A percentile compares a stretch with the other conserved stretches of the same genome.
Conservation (phyloP, 768 basidiomycete species). For the Xanthoconium purpureum region DNA sequence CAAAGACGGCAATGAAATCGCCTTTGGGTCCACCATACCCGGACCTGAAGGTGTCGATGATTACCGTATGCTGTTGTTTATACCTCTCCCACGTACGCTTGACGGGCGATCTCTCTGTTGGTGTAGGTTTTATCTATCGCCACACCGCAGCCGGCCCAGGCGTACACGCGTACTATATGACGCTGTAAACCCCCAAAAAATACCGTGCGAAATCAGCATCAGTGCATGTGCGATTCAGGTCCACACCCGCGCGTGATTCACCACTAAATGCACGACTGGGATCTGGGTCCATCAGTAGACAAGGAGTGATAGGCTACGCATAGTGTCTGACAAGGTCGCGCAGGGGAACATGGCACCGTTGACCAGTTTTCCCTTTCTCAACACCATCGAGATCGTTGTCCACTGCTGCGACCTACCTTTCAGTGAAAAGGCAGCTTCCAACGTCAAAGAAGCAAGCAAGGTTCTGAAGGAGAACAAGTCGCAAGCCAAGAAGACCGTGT, state of each 20-base stretch:
- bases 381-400: background rate
- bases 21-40: conserved; percentile 63
- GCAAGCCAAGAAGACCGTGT: conserved; percentile 1
- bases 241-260: too few relatives aligned
- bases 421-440: background rate
- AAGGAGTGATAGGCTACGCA: too few relatives aligned
- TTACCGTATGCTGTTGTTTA: conserved; percentile 53
- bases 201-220: too few relatives aligned
- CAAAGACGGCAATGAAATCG: conserved; percentile 75
- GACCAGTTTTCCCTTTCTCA: background rate
- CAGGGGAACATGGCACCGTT: background rate
- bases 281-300: too few relatives aligned
- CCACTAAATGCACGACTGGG: too few relatives aligned
- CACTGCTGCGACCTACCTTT: background rate
- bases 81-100: background rate
- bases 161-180: conserved; percentile 61
- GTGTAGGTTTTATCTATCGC: conserved; percentile 68
- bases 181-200: too few relatives aligned
- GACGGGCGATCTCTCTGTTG: background rate
- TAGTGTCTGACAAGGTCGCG: background rate
- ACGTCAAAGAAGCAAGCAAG: background rate
- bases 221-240: too few relatives aligned
- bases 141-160: conserved; percentile 56
- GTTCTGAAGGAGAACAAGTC: conserved; percentile 5
- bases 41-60: conserved; percentile 58